phyloP scores from a whole-genome alignment of 179 eudicot genomes.

The Drosera spatulata region DNA sequence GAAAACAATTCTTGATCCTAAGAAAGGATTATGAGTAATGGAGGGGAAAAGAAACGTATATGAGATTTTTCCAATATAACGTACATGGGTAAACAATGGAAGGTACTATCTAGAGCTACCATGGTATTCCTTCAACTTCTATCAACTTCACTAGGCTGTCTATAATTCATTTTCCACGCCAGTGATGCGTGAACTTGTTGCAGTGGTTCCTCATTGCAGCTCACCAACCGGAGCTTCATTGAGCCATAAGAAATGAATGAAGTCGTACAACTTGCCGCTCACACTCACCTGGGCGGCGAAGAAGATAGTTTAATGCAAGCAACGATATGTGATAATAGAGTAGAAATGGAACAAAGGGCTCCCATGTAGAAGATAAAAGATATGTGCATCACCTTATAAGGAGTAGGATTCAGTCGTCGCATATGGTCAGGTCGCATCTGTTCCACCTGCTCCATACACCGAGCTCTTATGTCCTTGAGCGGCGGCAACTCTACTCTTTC shows the following conservation, averaged over 20 bases:
- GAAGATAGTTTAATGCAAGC: background rate
- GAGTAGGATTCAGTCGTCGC: conserved; percentile 92
- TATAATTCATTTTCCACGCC: background rate
- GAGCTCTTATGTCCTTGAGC: conserved; percentile 55
- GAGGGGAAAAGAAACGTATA: no score
- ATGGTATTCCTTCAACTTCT: no score
- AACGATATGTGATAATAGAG: background rate
- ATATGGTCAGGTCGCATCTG: conserved; percentile 96
- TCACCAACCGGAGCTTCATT: conserved; percentile 99
- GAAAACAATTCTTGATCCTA: no score
- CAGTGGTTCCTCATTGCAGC: conserved; percentile 41
- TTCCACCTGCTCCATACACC: conserved; percentile 69
- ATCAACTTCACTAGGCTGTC: no score
- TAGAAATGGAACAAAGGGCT: background rate
- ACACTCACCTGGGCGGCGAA: conserved; percentile 69
- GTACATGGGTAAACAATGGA: no score
- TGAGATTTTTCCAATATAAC: no score
- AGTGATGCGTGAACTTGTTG: background rate
- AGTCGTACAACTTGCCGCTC: conserved; percentile 81
- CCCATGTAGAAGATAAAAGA: background rate
- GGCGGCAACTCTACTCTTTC: conserved; percentile 59
- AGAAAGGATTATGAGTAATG: no score
- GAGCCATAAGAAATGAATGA: conserved; percentile 95
- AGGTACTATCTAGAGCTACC: no score
- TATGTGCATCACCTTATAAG: conserved; percentile 60